Percentiles rank a stretch among this genome's conserved stretches.
These are phyloP conservation scores for Furcasterigmium sp. DNA, from an alignment of 2,329 filamentous ascomycete genomes.

Conservation along the genomic window DNA sequence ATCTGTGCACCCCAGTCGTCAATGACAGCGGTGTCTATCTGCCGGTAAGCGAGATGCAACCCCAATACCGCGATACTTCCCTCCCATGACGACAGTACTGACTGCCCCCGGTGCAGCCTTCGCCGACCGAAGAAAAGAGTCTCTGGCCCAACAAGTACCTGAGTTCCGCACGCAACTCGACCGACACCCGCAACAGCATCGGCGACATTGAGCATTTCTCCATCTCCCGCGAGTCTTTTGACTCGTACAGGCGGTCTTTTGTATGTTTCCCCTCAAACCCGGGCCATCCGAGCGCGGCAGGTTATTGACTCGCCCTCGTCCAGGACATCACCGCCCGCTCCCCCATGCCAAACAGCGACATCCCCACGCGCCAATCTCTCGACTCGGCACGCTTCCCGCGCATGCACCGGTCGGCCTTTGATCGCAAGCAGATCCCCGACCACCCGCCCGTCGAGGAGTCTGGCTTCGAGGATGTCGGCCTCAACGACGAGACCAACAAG, in stretches of 20 bases:
- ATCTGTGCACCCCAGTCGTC: conserved; percentile 58
- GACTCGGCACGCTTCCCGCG: conserved; percentile 67
- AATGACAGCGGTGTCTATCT: conserved; percentile 94
- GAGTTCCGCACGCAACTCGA: conserved; percentile 43
- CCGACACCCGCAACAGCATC: conserved; percentile 50
- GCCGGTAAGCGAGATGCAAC: conserved; percentile 55
- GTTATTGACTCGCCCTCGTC: too few relatives aligned
- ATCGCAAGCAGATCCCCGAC: conserved; percentile 51
- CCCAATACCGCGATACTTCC: conserved; percentile 12
- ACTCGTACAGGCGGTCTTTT: conserved; percentile 93
- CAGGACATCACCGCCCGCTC: conserved; percentile 90
- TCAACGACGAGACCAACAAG: conserved; percentile 60
- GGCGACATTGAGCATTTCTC: conserved; percentile 89
- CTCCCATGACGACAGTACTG: conserved; percentile 13
- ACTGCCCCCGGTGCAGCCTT: conserved; percentile 54
- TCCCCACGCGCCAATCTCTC: conserved; percentile 68
- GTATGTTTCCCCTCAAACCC: conserved; percentile 47
- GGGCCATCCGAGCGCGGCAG: too few relatives aligned
- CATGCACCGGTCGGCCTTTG: conserved; percentile 55
- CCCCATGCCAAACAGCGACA: conserved; percentile 59
- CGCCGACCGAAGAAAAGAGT: conserved; percentile 76
- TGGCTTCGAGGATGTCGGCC: conserved; percentile 79
- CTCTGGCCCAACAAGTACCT: conserved; percentile 64
- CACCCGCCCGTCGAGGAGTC: conserved; percentile 68
- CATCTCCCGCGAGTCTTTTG: conserved; percentile 94